phyloP scores from a whole-genome alignment of 192 early-diverging fungal genomes.

The Backusella sp. region DNA sequence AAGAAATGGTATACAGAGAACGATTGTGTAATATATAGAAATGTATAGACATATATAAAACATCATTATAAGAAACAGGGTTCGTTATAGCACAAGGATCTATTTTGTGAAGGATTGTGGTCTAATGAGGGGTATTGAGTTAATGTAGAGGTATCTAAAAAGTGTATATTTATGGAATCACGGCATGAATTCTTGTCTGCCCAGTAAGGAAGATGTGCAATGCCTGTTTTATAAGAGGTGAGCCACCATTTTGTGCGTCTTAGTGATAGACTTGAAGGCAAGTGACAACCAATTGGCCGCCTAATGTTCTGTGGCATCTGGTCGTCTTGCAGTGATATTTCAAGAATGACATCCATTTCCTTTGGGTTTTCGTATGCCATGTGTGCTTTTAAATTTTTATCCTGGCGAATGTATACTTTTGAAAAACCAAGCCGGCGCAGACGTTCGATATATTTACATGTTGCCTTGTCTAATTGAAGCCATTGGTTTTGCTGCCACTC shows the following conservation, averaged over 20 bases:
- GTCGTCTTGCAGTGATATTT: background rate
- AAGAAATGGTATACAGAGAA: background rate
- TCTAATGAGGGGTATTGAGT: background rate
- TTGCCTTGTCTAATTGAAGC: background rate
- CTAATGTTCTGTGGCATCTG: background rate
- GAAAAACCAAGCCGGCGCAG: background rate
- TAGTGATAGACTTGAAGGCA: background rate
- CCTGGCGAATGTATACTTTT: background rate
- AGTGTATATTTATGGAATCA: background rate
- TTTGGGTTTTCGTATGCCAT: background rate
- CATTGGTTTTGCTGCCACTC: conserved; percentile 16
- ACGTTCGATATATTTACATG: conserved; percentile 5
- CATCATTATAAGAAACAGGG: background rate
- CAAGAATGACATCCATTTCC: background rate
- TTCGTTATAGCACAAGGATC: background rate
- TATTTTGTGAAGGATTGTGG: conserved; percentile 1
- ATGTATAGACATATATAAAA: background rate
- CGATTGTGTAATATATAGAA: conserved; percentile 1
- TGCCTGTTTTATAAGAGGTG: background rate
- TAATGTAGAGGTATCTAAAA: background rate
- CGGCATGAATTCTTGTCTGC: background rate
- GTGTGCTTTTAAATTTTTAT: background rate
- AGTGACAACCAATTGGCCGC: background rate
- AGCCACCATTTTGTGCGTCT: conserved; percentile 5
- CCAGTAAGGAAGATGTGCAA: background rate